Evolutionary conservation across 805 yeast genomes (phyloP).

Genomic region (Kluyveromyces starmeri): DNA sequence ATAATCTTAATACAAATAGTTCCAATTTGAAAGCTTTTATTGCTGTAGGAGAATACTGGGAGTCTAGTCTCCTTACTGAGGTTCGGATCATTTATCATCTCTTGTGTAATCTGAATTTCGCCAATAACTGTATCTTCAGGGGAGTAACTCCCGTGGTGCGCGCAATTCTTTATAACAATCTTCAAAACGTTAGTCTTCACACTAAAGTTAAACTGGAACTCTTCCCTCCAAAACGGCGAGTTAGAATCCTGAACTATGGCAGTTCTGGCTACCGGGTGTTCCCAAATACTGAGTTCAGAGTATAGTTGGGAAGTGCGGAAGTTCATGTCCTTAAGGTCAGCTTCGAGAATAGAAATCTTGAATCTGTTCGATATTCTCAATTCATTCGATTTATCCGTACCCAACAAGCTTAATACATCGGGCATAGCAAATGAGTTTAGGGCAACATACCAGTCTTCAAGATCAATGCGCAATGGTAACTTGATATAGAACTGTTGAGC

Average conservation of each 20-base stretch:
- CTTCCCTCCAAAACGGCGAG: conserved; percentile 80
- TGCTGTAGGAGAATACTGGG: conserved; percentile 35
- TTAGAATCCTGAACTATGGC: conserved; percentile 42
- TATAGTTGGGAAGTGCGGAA: conserved; percentile 33
- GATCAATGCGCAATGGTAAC: conserved; percentile 58
- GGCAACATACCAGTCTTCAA: conserved; percentile 72
- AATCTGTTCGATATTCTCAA: conserved; percentile 48
- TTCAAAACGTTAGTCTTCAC: conserved; percentile 41
- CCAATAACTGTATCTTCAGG: conserved; percentile 40
- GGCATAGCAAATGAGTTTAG: conserved; percentile 52
- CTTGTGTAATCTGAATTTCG: conserved; percentile 34
- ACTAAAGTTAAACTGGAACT: conserved; percentile 54
- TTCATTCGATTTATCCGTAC: conserved; percentile 26
- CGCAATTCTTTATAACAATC: conserved; percentile 35
- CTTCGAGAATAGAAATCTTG: conserved; percentile 55
- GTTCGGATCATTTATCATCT: conserved; percentile 16
- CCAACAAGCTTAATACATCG: conserved; percentile 31
- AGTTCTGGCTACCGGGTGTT: conserved; percentile 69
- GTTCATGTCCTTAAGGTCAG: conserved; percentile 18
- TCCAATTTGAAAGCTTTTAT: conserved; percentile 41
- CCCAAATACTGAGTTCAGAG: conserved; percentile 67
- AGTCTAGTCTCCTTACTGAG: conserved; percentile 29
- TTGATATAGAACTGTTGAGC: conserved; percentile 34
- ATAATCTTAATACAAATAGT: conserved; percentile 44
- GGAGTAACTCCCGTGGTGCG: conserved; percentile 11